Evolutionary conservation across 495 filamentous ascomycete genomes (phyloP), one percentile per base, ranked within the genome.

Genomic region (Aspergillus conjunctus): DNA sequence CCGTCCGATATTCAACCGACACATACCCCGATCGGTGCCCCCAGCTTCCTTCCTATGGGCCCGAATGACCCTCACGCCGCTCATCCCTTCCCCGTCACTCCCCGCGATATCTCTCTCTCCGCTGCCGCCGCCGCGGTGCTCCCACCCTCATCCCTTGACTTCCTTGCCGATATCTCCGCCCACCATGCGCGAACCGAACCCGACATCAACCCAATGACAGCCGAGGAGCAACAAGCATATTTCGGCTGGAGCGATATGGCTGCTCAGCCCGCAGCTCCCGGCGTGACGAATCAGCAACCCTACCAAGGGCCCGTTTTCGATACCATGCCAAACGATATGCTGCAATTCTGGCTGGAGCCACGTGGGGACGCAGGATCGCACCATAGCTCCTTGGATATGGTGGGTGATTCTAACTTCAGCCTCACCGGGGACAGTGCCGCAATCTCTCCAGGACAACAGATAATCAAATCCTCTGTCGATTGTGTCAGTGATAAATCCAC

Each of bases 291-390:
- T 33, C 68, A 71, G 32, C 26, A 56, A 32, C 43, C 63, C n/a
- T 70, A 69, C 52, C 61, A 62, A 56, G 68, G 57, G 21, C 51
- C 62, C 22, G 59, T 68, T 22, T 72, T 73, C 41, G 71, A 75
- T 31, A 37, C 60, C 30, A 69, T 67, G 44, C 71, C 67, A 10
- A 75, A 64, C 63, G 75, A 74, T 51, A 71, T 73, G 72, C 63
- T 75, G n/a, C 73, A 75, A 54, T 56, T 75, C 44, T 78, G 73
- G 77, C 67, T 75, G 8, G 70, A 79, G 58, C 74, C 75, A 26
- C 72, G 71, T 31, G 74, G 68, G 2, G 77, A 77, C 30, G 62
- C 66, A 1, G 66, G 52, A 4, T 75, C 76, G n/a, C 71, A 76
- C 65, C 63, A 71, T 39, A 69, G 67, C 15, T 74, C 75, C 9